A percentile compares a stretch with the other conserved stretches of the same genome.
Evolutionary conservation across 345 rosid genomes (phyloP).

Genomic region (Passiflora organensis): DNA sequence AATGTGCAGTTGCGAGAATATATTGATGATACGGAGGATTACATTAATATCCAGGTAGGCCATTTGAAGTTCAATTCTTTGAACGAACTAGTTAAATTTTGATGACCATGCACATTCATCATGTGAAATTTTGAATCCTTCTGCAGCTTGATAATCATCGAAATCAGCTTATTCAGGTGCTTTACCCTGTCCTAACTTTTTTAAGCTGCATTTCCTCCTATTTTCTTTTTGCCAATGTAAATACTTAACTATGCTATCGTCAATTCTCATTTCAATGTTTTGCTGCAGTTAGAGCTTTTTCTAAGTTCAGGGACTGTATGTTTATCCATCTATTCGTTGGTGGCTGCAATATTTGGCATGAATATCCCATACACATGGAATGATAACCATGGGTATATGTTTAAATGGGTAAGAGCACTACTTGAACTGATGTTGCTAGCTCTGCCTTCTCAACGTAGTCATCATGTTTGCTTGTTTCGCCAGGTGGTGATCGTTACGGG

Average conservation of each 20-base stretch:
- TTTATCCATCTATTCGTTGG: slow-evolving; percentile 41
- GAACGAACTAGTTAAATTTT: not conserved
- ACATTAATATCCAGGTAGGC: slow-evolving; percentile 88
- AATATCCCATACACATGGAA: slow-evolving; percentile 94
- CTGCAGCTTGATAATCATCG: slow-evolving; percentile 96
- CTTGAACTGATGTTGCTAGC: slow-evolving; percentile 1
- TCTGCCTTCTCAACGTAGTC: not conserved
- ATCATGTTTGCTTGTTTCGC: slow-evolving; percentile 1
- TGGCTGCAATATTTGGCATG: slow-evolving; percentile 88
- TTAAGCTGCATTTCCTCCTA: not conserved
- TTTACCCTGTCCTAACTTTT: not conserved
- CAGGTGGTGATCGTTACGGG: slow-evolving; percentile 69
- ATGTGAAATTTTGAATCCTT: slow-evolving; percentile 7
- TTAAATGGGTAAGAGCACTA: slow-evolving; percentile 59
- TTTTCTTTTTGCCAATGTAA: not conserved
- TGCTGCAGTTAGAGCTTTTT: slow-evolving; percentile 16
- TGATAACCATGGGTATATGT: slow-evolving; percentile 54
- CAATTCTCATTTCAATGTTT: not conserved
- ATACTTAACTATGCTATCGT: not conserved
- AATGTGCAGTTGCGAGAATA: slow-evolving; percentile 85
- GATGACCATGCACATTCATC: not conserved
- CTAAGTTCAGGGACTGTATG: slow-evolving; percentile 20
- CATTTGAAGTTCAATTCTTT: not conserved
- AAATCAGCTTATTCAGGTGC: slow-evolving; percentile 94
- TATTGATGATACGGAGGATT: slow-evolving; percentile 96